A percentile compares a stretch with the other conserved stretches of the same genome.
phyloP scores from a whole-genome alignment of 2,329 filamentous ascomycete species.

The Arthrobotrys sinensis region DNA sequence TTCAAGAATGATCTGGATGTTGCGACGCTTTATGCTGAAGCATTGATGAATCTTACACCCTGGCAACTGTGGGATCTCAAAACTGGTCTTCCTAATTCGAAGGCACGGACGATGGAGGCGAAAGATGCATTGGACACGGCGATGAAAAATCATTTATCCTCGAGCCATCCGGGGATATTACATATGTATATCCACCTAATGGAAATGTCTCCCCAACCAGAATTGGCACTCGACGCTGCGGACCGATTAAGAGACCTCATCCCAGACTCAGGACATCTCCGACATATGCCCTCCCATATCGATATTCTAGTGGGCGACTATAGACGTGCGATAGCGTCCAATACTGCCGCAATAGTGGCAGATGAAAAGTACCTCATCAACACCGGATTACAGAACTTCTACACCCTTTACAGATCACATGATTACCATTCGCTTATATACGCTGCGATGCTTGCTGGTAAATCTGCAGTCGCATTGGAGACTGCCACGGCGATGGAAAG shows the following conservation, averaged over 20 bases:
- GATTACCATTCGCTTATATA: conserved; percentile 83
- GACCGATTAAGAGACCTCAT: conserved; percentile 76
- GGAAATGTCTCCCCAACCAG: conserved; percentile 80
- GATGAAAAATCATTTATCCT: conserved; percentile 70
- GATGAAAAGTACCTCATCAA: conserved; percentile 77
- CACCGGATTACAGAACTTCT: conserved; percentile 78
- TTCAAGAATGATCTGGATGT: conserved; percentile 76
- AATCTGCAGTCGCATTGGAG: conserved; percentile 75
- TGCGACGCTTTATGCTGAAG: conserved; percentile 76
- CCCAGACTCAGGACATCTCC: conserved; percentile 79
- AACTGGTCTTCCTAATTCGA: conserved; percentile 73
- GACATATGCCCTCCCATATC: conserved; percentile 84
- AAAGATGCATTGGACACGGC: conserved; percentile 75
- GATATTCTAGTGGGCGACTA: conserved; percentile 83
- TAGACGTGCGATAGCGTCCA: conserved; percentile 76
- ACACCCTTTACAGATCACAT: conserved; percentile 82
- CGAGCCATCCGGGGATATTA: conserved; percentile 78
- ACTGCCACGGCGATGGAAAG: conserved; percentile 75
- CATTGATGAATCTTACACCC: conserved; percentile 77
- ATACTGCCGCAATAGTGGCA: conserved; percentile 76
- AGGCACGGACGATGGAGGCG: conserved; percentile 74
- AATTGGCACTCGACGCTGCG: conserved; percentile 75
- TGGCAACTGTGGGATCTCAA: conserved; percentile 77
- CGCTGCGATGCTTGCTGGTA: conserved; percentile 82
- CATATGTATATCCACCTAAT: conserved; percentile 84